Evolutionary conservation across 352 stramenopile genomes (phyloP).

Genomic region (Globisporangium ultimum): DNA sequence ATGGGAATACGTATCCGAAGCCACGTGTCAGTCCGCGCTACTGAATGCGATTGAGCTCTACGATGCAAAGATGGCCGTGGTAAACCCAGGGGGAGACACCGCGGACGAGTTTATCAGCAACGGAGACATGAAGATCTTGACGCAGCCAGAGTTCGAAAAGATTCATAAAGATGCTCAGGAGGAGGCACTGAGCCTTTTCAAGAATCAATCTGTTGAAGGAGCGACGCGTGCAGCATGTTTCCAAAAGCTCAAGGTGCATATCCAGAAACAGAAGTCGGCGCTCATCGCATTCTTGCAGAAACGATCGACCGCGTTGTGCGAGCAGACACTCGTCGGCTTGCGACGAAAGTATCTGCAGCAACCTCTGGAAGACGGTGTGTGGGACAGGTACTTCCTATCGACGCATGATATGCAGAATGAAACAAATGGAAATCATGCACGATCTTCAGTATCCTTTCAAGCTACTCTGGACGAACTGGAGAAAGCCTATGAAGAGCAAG

Average conservation of each 20-base stretch:
- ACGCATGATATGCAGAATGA: neutral
- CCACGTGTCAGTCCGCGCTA: constrained; percentile 64
- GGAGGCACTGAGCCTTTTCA: constrained; percentile 60
- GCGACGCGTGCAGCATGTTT: constrained; percentile 55
- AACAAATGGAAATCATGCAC: constrained; percentile 9
- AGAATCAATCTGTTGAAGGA: constrained; percentile 66
- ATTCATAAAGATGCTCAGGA: constrained; percentile 76
- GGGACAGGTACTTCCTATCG: constrained; percentile 24
- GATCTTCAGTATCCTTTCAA: constrained; percentile 13
- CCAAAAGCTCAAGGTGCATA: constrained; percentile 72
- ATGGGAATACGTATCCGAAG: constrained; percentile 81
- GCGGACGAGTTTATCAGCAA: constrained; percentile 17
- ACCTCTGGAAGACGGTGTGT: constrained; percentile 37
- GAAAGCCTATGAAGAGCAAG: constrained; percentile 49
- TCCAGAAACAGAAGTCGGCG: constrained; percentile 49
- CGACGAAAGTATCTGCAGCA: constrained; percentile 32
- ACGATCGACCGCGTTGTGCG: constrained; percentile 52
- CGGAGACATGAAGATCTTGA: constrained; percentile 41
- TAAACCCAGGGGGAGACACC: constrained; percentile 14
- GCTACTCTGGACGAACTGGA: constrained; percentile 48
- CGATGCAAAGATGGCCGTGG: constrained; percentile 40
- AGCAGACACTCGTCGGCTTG: constrained; percentile 36
- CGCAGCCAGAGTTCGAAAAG: constrained; percentile 69
- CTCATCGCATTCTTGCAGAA: constrained; percentile 58
- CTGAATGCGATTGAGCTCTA: constrained; percentile 53